Evolutionary conservation across 805 yeast genomes (phyloP).

Genomic region (Cyberlindnera meyerae): DNA sequence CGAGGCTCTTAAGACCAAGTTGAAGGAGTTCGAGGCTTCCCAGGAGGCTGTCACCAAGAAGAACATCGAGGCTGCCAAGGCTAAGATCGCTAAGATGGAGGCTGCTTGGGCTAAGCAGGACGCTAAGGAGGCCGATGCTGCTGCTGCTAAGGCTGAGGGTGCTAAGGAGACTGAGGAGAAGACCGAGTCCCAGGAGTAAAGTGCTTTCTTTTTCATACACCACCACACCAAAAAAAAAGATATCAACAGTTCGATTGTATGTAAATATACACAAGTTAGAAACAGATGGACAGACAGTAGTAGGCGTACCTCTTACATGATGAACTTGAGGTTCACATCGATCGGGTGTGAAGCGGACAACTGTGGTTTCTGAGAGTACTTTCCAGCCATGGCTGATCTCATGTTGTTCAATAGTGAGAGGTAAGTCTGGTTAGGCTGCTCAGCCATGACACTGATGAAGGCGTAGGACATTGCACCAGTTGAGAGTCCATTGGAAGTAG

Average conservation of each 20-base stretch:
- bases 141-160: slow-evolving; percentile 13
- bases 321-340: slow-evolving; percentile 43
- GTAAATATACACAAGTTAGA: neutral
- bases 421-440: slow-evolving; percentile 53
- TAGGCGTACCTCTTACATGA: slow-evolving; percentile 17
- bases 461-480: slow-evolving; percentile 78
- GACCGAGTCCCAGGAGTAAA: slow-evolving; percentile 15
- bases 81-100: slow-evolving; percentile 66
- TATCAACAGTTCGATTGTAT: too few species aligned
- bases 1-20: slow-evolving; percentile 65
- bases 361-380: slow-evolving; percentile 72
- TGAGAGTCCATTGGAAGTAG: slow-evolving; percentile 54
- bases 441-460: slow-evolving; percentile 52
- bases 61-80: slow-evolving; percentile 72
- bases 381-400: slow-evolving; percentile 50
- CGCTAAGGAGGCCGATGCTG: slow-evolving; percentile 29
- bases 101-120: slow-evolving; percentile 45
- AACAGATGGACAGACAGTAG: neutral
- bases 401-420: slow-evolving; percentile 56
- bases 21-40: slow-evolving; percentile 58
- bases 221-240: too few species aligned
- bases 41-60: slow-evolving; percentile 79
- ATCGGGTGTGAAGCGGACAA: slow-evolving; percentile 64
- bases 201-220: too few species aligned
- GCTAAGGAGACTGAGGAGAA: slow-evolving; percentile 9